Evolutionary conservation across 805 yeast species (phyloP), one percentile per base, ranked within the genome.

Genomic region (Kodamaea restingae): DNA sequence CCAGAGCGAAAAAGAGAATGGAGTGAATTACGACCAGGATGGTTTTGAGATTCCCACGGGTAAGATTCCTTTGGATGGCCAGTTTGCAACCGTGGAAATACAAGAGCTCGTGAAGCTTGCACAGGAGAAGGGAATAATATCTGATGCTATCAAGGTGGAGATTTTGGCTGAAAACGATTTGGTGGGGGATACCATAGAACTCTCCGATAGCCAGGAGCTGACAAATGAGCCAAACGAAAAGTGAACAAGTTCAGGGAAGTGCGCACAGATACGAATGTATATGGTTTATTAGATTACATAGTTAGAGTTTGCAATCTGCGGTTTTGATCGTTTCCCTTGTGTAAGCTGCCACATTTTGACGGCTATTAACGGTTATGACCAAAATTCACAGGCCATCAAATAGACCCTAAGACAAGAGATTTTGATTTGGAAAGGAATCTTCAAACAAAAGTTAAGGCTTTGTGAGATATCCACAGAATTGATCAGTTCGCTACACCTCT

Each of bases 1-100:
- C 9, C 7, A 21, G 24, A 9, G 8, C 8, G 8, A 21, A 7
- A 9, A 9, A 21, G 24, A 21, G 24, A 9, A 21, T 25, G 28
- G 10, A 7, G 14, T 25, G 14, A 6, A 25, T 7, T 27, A 27
- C 32, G 32, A 65, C 38, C 39, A 50, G 11, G 70, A 65, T 33
- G 71, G 71, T 11, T 62, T 64, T 38, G 60, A 48, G 39, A 49
- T 65, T 7, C 71, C 71, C 2, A 44, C 43, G 25, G 70, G 70
- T 2, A 65, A 62, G 39, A 56, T 66, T 15, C 71, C 71, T 1
- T 33, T 66, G 18, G 71, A 66, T 35, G 67, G 69, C n/a, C 66
- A 65, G 39, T 66, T 66, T 38, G 56, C 69, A 5, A 56, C 69
- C 4, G 38, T 41, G 8, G 71, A 66, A 40, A 42, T 65, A 15